A percentile compares a stretch with the other conserved stretches of the same genome.
These are phyloP conservation scores for Backusella tuberculispora DNA, from an alignment of 192 early-diverging fungal genomes.

Conservation along the genomic window DNA sequence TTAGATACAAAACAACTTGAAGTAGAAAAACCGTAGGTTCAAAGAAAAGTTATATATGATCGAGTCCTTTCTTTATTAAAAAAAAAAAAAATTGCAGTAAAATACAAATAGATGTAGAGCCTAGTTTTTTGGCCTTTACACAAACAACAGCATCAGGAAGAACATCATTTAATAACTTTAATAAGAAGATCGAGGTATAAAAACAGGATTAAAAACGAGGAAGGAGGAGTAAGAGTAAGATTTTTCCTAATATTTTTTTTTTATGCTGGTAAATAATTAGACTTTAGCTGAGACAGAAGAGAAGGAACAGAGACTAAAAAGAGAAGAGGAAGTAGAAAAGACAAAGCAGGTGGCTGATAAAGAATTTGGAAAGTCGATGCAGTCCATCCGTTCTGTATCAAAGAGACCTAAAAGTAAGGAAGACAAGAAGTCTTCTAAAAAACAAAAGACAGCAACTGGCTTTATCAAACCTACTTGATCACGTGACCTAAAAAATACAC, in stretches of 20 bases:
- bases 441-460: not conserved
- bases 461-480: not conserved
- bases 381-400: not conserved
- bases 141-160: conserved; percentile 10
- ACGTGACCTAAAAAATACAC: not conserved
- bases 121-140: conserved; percentile 25
- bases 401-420: conserved; percentile 8
- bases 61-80: not conserved
- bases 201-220: not conserved
- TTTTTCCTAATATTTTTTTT: not conserved
- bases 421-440: not conserved
- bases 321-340: conserved; percentile 24
- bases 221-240: not conserved
- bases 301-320: not conserved
- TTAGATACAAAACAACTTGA: conserved; percentile 7
- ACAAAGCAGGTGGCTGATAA: conserved; percentile 5
- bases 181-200: conserved; percentile 23
- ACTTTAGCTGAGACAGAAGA: not conserved
- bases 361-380: conserved; percentile 5
- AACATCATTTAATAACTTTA: conserved; percentile 24
- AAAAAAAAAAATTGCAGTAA: not conserved
- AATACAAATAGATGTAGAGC: conserved; percentile 23
- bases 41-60: not conserved
- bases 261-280: not conserved
- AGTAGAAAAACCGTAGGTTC: conserved; percentile 21